phyloP scores from a whole-genome alignment of 2,329 filamentous ascomycete genomes.

The Stenocarpella maydis region DNA sequence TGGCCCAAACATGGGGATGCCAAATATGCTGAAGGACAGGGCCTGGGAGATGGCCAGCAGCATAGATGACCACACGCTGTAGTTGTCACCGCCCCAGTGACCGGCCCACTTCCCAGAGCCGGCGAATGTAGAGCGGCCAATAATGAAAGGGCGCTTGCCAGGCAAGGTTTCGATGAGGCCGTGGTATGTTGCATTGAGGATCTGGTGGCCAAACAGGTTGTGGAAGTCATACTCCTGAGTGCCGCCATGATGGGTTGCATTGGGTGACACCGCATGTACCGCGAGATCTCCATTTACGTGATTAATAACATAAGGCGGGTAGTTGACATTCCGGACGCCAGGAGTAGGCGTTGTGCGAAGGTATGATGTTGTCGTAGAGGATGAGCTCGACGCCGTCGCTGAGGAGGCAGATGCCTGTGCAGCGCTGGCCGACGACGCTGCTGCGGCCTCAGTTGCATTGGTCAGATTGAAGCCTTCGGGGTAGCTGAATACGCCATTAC shows the following conservation, averaged over 20 bases:
- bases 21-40: conserved; percentile 76
- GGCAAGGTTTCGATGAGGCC: conserved; percentile 71
- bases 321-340: conserved; percentile 72
- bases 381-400: conserved; percentile 35
- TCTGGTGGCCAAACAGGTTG: conserved; percentile 79
- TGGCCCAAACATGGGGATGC: conserved; percentile 79
- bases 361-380: conserved; percentile 53
- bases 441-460: conserved; percentile 72
- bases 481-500: conserved; percentile 66
- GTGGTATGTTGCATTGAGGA: conserved; percentile 79
- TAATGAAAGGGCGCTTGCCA: conserved; percentile 79
- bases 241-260: conserved; percentile 79
- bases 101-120: conserved; percentile 79
- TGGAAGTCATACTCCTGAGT: conserved; percentile 78
- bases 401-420: conserved; percentile 45
- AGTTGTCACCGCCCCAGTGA: conserved; percentile 85
- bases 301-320: conserved; percentile 80
- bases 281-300: conserved; percentile 77
- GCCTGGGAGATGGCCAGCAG: conserved; percentile 81
- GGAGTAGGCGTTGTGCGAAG: conserved; percentile 67
- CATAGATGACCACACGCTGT: conserved; percentile 76
- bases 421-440: conserved; percentile 60
- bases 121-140: conserved; percentile 82
- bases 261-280: conserved; percentile 76
- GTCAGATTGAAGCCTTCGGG: conserved; percentile 76